A percentile compares a stretch with the other conserved stretches of the same genome.
Evolutionary conservation across 768 basidiomycete species (phyloP).

Genomic region (Leucocoprinus sp.): DNA sequence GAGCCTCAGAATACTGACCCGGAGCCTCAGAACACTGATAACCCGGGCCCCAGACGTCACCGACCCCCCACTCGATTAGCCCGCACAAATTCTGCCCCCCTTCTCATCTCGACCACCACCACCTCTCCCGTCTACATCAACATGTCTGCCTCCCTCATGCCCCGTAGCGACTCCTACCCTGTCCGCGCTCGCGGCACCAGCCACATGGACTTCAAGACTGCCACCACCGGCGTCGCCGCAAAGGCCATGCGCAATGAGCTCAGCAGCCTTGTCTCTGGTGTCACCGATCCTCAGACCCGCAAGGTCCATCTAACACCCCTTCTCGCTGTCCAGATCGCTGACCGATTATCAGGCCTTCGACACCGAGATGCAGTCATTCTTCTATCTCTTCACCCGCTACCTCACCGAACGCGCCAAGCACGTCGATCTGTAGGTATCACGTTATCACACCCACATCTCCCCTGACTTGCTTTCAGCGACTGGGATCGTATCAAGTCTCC

Average conservation of each 20-base stretch:
- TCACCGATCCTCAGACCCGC: constrained; percentile 71
- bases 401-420: constrained; percentile 82
- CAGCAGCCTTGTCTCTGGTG: constrained; percentile 82
- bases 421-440: constrained; percentile 66
- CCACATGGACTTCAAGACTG: constrained; percentile 97
- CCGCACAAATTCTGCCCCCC: constrained; percentile 46
- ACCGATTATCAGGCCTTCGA: constrained; percentile 56
- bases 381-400: constrained; percentile 93
- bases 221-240: constrained; percentile 85
- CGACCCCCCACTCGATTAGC: constrained; percentile 36
- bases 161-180: constrained; percentile 59
- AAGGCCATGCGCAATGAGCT: constrained; percentile 99
- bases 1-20: constrained; percentile 29
- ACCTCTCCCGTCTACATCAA: constrained; percentile 52
- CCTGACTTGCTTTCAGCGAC: constrained; percentile 38
- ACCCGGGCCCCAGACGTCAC: constrained; percentile 52
- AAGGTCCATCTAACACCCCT: constrained; percentile 45
- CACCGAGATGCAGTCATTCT: constrained; percentile 94
- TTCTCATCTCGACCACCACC: constrained; percentile 58
- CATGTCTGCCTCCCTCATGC: constrained; percentile 50
- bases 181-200: constrained; percentile 68
- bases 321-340: constrained; percentile 14
- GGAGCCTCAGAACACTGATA: constrained; percentile 27
- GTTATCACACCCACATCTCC: constrained; percentile 8
- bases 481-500: constrained; percentile 90